These are phyloP conservation scores for Agroathelia rolfsii DNA, from an alignment of 1,284 basidiomycete genomes.

Conservation along the genomic window DNA sequence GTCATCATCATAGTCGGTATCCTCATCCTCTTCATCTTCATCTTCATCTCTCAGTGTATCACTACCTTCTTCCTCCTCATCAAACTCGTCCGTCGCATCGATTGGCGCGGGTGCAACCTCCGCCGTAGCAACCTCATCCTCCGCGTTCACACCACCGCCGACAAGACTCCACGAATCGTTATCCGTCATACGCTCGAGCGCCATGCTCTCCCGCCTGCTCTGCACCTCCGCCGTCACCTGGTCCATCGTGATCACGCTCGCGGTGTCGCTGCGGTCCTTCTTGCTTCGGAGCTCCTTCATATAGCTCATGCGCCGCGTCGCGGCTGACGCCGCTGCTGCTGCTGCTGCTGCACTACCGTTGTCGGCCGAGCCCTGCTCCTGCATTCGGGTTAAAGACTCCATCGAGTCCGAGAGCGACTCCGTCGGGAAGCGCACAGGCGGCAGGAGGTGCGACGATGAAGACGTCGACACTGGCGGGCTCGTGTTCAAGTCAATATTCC, in stretches of 20 bases:
- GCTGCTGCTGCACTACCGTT: too few relatives aligned
- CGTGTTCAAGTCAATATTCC: conserved; percentile 45
- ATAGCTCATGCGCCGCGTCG: conserved; percentile 67
- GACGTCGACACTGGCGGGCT: conserved; percentile 21
- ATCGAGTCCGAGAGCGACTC: conserved; percentile 75
- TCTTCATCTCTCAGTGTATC: too few relatives aligned
- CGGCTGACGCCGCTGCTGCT: too few relatives aligned
- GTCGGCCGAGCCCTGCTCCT: too few relatives aligned
- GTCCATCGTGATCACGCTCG: conserved; percentile 90
- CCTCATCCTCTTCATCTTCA: conserved; percentile 29
- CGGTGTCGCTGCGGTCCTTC: conserved; percentile 79
- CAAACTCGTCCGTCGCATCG: conserved; percentile 54
- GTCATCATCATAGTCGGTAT: conserved; percentile 28
- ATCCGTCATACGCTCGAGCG: conserved; percentile 38
- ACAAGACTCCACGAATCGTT: too few relatives aligned
- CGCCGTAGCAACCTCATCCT: too few relatives aligned
- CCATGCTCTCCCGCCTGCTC: conserved; percentile 53
- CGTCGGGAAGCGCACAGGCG: conserved; percentile 71
- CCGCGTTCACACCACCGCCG: conserved; percentile 35
- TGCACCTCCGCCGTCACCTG: conserved; percentile 97
- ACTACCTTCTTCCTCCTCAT: too few relatives aligned
- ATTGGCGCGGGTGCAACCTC: too few relatives aligned
- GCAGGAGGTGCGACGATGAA: conserved; percentile 54
- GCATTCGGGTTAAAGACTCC: conserved; percentile 47
- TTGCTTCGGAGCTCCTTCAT: conserved; percentile 71